Evolutionary conservation across 1,284 basidiomycete species (phyloP), one percentile per base, ranked within the genome.

Genomic region (Ganoderma sinense): DNA sequence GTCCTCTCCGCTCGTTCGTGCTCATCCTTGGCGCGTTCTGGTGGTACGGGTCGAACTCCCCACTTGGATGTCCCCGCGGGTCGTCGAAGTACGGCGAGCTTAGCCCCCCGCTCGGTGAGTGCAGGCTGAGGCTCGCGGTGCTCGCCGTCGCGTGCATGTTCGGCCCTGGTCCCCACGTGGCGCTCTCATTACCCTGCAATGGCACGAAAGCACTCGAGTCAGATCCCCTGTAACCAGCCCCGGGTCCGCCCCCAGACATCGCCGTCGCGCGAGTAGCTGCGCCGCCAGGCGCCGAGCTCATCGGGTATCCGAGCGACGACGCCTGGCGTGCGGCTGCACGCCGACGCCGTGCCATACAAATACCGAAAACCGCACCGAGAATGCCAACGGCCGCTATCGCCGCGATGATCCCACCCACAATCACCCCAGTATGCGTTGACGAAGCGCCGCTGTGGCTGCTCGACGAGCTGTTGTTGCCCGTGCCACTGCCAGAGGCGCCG

Each of bases 121-220:
- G 64, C 63, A 79, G 71, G 60, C 78, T 77, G 41, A 85, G 71
- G 72, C 83, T 85, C 31, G 78, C 75, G 29, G 78, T 82, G 74
- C 87, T 89, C 61, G 82, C 82, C 67, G 86, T 85, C 23, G 59
- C 16, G 14, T 61, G 59, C 59, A 61, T 61, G 39, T 61, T 61
- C 33, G 59, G 59, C 59, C 59, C 59, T 86, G 70, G 67, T 61
- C 69, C 70, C 70, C 69, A 69, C 60, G 83, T 82, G 71, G 82
- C 83, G 73, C 86, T 88, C 64, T 82, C 75, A 74, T 88, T 88
- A 73, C 83, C 84, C 73, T 88, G 86, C 73, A 91, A 75, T 31
- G 89, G 89, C 60, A 88, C 80, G 75, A 90, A 90, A 41, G 87
- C 85, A 71, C 87, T 89, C 72, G 86, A 87, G 78, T 89, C 85